A percentile compares a stretch with the other conserved stretches of the same genome.
These are phyloP conservation scores for Eragrostis tef DNA, from an alignment of 202 grass and related monocot species.

Conservation along the genomic window DNA sequence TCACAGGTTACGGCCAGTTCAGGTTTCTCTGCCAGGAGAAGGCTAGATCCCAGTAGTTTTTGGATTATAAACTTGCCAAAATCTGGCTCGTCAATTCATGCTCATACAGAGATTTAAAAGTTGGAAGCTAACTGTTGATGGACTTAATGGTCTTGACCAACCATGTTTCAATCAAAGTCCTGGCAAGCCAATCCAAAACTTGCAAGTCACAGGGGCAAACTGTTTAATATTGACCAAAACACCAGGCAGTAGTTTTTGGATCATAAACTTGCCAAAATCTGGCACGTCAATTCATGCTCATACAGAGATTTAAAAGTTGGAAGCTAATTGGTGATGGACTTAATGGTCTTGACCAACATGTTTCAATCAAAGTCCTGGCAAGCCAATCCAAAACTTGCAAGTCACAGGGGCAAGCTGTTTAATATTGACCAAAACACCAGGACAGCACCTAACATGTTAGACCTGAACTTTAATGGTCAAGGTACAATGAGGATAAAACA, in stretches of 20 bases:
- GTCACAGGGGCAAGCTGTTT: neutral
- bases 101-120: no score
- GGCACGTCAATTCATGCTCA: no score
- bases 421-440: neutral
- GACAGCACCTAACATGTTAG: neutral
- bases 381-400: neutral
- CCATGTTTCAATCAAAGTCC: neutral
- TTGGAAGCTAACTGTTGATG: neutral
- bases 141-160: neutral
- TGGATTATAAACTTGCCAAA: no score
- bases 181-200: neutral
- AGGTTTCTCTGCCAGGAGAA: no score
- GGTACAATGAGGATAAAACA: constrained; percentile 28
- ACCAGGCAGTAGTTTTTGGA: no score
- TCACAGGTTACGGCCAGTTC: no score
- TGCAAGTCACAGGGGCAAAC: neutral
- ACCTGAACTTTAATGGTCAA: neutral
- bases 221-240: neutral
- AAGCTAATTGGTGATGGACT: neutral
- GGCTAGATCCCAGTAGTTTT: no score
- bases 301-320: no score
- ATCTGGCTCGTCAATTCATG: no score
- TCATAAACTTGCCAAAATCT: no score
- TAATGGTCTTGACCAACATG: neutral
- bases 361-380: neutral